A percentile compares a stretch with the other conserved stretches of the same genome.
These are phyloP conservation scores for Stenogyne calaminthoides DNA, from an alignment of 305 asterid species.

Conservation along the genomic window DNA sequence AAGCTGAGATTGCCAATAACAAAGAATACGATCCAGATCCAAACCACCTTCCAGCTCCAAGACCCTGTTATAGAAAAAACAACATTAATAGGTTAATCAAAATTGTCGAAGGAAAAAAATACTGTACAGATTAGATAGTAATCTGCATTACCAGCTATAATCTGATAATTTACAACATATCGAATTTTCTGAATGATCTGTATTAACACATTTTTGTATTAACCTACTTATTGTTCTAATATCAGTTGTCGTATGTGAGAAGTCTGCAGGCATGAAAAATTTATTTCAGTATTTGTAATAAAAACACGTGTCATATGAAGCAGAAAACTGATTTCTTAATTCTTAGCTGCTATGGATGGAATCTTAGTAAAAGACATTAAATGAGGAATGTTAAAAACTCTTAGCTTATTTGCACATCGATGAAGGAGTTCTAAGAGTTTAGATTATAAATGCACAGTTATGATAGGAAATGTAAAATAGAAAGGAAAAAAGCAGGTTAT, in stretches of 20 bases:
- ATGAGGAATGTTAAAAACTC: not conserved
- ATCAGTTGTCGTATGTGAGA: not conserved
- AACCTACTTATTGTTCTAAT: not conserved
- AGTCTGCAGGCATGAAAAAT: not conserved
- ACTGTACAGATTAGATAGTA: not conserved
- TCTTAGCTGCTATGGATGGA: not conserved
- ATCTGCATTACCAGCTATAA: not conserved
- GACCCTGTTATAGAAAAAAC: conserved; percentile 50
- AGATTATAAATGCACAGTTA: not conserved
- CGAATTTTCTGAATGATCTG: not conserved
- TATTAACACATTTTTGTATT: not conserved
- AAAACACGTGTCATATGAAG: not conserved
- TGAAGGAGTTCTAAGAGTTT: not conserved
- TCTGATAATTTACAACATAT: no score
- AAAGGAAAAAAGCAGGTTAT: not conserved
- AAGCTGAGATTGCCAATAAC: conserved; percentile 41
- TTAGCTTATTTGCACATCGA: not conserved
- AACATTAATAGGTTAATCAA: not conserved
- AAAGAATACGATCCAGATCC: conserved; percentile 32
- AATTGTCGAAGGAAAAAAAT: not conserved
- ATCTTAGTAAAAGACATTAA: not conserved
- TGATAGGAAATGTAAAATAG: not conserved
- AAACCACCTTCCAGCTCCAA: conserved; percentile 39
- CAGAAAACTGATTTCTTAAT: not conserved
- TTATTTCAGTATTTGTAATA: not conserved